These are phyloP conservation scores for Eucalyptus tenuipes DNA, from an alignment of 345 rosid genomes.

Conservation along the genomic window DNA sequence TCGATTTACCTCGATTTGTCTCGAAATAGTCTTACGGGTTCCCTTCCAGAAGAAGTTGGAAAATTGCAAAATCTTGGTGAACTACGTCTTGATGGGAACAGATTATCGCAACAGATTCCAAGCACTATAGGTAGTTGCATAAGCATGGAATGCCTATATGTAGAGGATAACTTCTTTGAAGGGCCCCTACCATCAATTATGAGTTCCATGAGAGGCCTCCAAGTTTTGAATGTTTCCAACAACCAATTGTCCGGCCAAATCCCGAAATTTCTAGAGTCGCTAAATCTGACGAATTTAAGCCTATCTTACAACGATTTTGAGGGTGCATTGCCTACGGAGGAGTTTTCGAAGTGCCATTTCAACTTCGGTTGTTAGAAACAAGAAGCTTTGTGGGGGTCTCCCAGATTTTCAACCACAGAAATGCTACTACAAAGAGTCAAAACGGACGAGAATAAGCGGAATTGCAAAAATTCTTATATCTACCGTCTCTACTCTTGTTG, in stretches of 20 bases:
- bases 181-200: neutral
- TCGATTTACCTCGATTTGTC: no score
- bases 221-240: no score
- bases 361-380: neutral
- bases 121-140: neutral
- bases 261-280: no score
- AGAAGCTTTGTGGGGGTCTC: neutral
- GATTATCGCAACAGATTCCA: neutral
- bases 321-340: neutral
- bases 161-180: neutral
- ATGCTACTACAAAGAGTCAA: neutral
- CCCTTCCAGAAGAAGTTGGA: no score
- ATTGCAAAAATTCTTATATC: no score
- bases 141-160: neutral
- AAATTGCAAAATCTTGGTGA: neutral
- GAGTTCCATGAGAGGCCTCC: no score
- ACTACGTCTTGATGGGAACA: neutral
- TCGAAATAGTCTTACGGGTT: no score
- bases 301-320: no score
- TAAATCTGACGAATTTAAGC: no score
- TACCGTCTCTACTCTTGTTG: no score
- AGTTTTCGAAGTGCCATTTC: neutral
- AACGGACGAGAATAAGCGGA: rapidly evolving
- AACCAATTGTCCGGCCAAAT: no score
- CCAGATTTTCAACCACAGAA: neutral